Base-by-base conservation (phyloP, 2,329 filamentous ascomycete species). In the Falciphora oryzae region DNA sequence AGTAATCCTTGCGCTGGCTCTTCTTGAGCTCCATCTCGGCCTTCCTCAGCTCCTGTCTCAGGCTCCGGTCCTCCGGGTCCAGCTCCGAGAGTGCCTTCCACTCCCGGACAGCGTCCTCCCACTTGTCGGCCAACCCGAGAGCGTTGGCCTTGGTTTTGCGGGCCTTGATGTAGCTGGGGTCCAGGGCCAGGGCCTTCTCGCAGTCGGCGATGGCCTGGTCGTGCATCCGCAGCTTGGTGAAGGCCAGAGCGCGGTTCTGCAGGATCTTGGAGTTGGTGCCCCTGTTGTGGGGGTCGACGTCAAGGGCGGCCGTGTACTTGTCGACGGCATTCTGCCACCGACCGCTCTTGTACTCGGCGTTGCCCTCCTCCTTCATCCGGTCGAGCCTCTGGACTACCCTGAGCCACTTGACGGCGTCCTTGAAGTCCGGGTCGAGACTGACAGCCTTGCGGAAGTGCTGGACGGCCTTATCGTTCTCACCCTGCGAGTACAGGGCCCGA, bases 11-110 rank as follows among this genome's bases (percentile, higher is more conserved):
- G 67, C 95, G 85, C 79, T 94, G 90, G 76, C 90, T 91, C 88
- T 98, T 98, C 88, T 99, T 99, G 68, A 98, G 81, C 79, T 99
- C 95, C 31, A 97, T 81, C 79, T 99, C 94, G 1, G 94, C 95
- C 71, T 89, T 91, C 65, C 91, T 89, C 59, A 98, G 87, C 72
- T 99, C 95, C 76, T 91, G 93, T 63, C 85, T 82, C 66, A 98
- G 89, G 18, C 84, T 87, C 57, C 88, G 86, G 75, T 99, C 95
- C 67, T 88, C 84, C 2, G 93, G 93, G 70, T 95, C 92, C 66
- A 88, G 80, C 75, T 98, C 94, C 62, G 89, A 85, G 66, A 98
- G 87, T 2, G 85, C 82, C 82, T 98, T 98, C 82, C 91, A 91
- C 73, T 97, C 94, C 63, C 89, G 87, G 38, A 97, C 86, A 1